A percentile compares a stretch with the other conserved stretches of the same genome.
Evolutionary conservation across 2,329 filamentous ascomycete species (phyloP).

Genomic region (Aspergillus ochraceoroseus): DNA sequence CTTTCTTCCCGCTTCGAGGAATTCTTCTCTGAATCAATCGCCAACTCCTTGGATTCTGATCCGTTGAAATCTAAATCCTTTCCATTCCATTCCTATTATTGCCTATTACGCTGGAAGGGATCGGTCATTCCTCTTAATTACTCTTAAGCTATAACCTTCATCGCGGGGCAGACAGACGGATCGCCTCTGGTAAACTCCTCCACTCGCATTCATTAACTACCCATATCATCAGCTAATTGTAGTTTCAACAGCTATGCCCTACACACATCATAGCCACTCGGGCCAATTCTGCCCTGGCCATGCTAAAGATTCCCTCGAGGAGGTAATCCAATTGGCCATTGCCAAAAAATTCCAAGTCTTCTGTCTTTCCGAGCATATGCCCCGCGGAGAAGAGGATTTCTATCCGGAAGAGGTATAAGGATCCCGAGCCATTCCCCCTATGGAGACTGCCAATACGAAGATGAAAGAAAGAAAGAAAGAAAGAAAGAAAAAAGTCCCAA

Average conservation of each 20-base stretch:
- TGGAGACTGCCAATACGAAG: not conserved
- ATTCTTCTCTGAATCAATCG: too few relatives aligned
- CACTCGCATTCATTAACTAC: not conserved
- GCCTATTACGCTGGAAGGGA: too few relatives aligned
- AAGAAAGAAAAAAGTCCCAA: not conserved
- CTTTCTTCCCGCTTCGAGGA: too few relatives aligned
- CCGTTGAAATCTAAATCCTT: too few relatives aligned
- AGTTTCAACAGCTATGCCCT: conserved; percentile 62
- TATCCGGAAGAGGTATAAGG: conserved; percentile 78
- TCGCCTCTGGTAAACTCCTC: too few relatives aligned
- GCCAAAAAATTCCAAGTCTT: conserved; percentile 73
- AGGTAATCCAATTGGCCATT: conserved; percentile 75
- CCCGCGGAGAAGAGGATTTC: conserved; percentile 69
- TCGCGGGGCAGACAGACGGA: too few relatives aligned
- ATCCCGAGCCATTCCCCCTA: too few relatives aligned
- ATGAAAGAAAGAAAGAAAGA: not conserved
- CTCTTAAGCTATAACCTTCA: too few relatives aligned
- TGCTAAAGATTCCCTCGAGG: conserved; percentile 77
- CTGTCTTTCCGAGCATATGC: conserved; percentile 92
- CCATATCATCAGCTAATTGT: too few relatives aligned
- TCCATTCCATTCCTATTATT: too few relatives aligned
- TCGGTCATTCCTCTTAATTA: too few relatives aligned
- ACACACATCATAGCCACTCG: conserved; percentile 96
- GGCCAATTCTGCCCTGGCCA: conserved; percentile 94
- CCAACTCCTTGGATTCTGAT: too few relatives aligned